Percentiles rank a stretch among this genome's conserved stretches.
phyloP scores from a whole-genome alignment of 495 filamentous ascomycete genomes.

The Hypomontagnella submonticulosa region DNA sequence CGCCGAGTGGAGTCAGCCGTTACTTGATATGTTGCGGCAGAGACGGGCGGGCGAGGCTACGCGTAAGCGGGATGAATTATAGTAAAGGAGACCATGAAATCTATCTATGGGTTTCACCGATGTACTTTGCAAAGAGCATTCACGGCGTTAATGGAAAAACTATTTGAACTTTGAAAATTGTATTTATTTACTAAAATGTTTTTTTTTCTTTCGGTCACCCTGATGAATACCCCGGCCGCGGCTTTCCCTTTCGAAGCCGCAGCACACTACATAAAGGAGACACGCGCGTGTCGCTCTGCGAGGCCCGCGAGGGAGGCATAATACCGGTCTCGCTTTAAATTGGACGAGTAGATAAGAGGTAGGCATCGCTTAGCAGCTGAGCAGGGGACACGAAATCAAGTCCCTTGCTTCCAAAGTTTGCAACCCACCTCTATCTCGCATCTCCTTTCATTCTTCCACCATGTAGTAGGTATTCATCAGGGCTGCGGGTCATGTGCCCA shows the following conservation, averaged over 20 bases:
- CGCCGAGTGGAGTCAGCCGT: conserved; percentile 39
- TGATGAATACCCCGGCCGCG: conserved; percentile 31
- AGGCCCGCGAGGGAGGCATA: not conserved
- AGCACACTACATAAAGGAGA: conserved; percentile 27
- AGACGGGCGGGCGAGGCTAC: conserved; percentile 7
- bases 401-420: not conserved
- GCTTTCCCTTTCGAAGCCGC: conserved; percentile 10
- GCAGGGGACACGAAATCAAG: not conserved
- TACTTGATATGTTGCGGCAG: conserved; percentile 33
- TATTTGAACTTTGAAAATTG: not conserved
- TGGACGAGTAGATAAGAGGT: not conserved
- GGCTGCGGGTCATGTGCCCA: conserved; percentile 28
- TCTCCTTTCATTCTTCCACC: conserved; percentile 28
- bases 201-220: conserved; percentile 21
- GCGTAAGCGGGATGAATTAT: conserved; percentile 37
- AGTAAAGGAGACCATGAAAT: conserved; percentile 3
- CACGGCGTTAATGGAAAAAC: conserved; percentile 7
- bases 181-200: conserved; percentile 17
- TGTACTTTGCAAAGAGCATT: conserved; percentile 18
- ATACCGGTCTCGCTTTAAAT: no score
- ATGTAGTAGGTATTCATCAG: conserved; percentile 43
- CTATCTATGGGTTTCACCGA: no score
- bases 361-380: not conserved
- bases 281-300: conserved; percentile 6
- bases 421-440: not conserved